Base-by-base conservation (phyloP, 1,284 basidiomycete species). In the Meira nashicola region DNA sequence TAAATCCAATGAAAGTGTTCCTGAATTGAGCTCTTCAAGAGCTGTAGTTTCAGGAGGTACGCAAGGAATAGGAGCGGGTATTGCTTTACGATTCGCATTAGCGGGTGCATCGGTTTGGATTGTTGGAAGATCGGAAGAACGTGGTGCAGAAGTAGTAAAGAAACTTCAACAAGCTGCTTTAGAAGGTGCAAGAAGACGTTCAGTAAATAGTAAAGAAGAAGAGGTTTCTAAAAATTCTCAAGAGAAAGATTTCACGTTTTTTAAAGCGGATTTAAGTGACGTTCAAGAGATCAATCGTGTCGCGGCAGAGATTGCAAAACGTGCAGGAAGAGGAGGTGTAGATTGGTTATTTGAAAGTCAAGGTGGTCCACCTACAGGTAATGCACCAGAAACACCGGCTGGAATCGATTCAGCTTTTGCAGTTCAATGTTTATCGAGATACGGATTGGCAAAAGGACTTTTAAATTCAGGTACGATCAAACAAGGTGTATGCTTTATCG, bases 291-390 rank as follows among this genome's bases (percentile, higher is more conserved):
- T 79, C 21, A 65, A 68, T 10, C 53, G 65, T 10, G 70, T 76
- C 0, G 71, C 72, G 0, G 55, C 59, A 0, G 61, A 68, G 25
- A 65, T 80, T 40, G 54, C 55, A 41, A 39, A 51, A 10, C 73
- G 60, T 1, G 66, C 71, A 8, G 66, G 68, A 40, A 57, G 57
- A 5, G 55, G 66, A 9, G 76, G 79, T 0, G 67, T 80, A 49
- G 74, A 80, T 59, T 80, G 73, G 54, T 65, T 79, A 15, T 66
- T 80, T 54, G 67, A 74, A 52, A 77, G 74, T 0, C 78, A 79
- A 50, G 79, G 59, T 38, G 69, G 69, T 5, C 69, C 69, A 0
- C 69, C 65, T 1, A 59, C 62, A 14, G 60, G 61, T 1, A 12
- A 49, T 14, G 53, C 67, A 40, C 46, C 54, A 17, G 43, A 57